Base-by-base conservation (phyloP, 192 early-diverging fungal species). In the Coemansia sp. region DNA sequence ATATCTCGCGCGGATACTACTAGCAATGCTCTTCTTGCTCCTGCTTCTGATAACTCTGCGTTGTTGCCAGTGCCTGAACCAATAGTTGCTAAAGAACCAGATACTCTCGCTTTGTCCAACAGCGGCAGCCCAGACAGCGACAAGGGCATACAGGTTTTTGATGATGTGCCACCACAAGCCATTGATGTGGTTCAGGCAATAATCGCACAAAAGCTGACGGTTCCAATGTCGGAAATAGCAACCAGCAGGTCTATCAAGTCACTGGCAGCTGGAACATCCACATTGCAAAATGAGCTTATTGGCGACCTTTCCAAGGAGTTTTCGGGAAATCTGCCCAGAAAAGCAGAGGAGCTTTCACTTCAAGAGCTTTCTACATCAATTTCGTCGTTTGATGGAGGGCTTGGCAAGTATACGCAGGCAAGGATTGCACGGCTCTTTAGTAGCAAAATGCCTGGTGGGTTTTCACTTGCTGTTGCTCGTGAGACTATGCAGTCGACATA, bases 231-330 rank as follows among this genome's bases (percentile, higher is more conserved):
- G 74, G 85, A 92, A 23, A 74, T 96, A 44, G 87, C 92, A 19
- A 71, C 87, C 38, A 65, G 76, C 61, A 95, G 92, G 81, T 86
- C 87, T 52, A 79, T 84, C 43, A 84, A 98, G 85, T 89, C 93
- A 47, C 87, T 96, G 42, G 91, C 95, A 45, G 92, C 89, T 39
- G 96, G 96, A 69, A 98, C 96, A 76, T 94, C 92, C 7, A 98
- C 93, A 45, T 85, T 98, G n/a, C 95, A 98, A 71, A 98, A 98
- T 84, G 96, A 98, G 67, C 93, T 98, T 44, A 84, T 98, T 59
- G 96, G 95, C 75, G 95, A 96, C 73, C 80, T 98, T 47, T 92
- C 90, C 62, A 95, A 93, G 68, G 96, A 98, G 77, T 95, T 98
- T 12, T 57, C 56, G 16, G 38, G 56, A 13, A 23, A 40, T 12